Conservation (phyloP, 139 green algal genomes). For the Auxenochlorella pyrenoidosa region DNA sequence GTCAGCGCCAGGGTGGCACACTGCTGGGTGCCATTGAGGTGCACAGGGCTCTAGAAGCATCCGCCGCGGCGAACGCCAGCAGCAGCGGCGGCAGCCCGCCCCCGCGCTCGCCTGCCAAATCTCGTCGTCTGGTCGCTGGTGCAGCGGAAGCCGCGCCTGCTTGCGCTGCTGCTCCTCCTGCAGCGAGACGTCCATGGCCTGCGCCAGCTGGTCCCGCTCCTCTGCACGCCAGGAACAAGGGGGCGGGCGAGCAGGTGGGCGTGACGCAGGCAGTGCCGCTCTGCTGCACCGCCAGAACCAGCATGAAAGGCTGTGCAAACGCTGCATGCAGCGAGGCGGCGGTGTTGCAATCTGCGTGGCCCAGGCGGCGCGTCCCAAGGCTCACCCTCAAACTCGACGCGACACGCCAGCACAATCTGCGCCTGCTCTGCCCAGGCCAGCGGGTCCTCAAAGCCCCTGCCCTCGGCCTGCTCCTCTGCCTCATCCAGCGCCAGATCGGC, state of each 20-base stretch:
- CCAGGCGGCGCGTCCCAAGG: not conserved
- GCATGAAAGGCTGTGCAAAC: no score
- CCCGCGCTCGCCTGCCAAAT: not conserved
- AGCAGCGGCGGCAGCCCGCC: not conserved
- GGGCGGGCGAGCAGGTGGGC: no score
- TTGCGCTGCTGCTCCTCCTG: constrained; percentile 19
- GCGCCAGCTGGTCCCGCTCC: constrained; percentile 13
- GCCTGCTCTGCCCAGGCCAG: constrained; percentile 6
- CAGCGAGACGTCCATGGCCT: constrained; percentile 22
- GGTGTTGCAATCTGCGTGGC: no score
- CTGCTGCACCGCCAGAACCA: no score
- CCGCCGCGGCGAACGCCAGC: no score
- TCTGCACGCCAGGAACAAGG: not conserved
- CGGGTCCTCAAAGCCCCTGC: not conserved
- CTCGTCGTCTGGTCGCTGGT: not conserved
- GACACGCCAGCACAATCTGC: not conserved
- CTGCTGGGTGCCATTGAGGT: no score
- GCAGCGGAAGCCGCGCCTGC: not conserved
- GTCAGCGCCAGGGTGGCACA: no score
- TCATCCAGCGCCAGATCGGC: not conserved
- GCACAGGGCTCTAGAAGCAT: no score
- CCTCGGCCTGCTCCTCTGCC: not conserved
- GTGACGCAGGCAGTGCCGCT: no score
- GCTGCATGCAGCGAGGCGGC: no score
- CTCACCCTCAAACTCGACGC: not conserved